These are phyloP conservation scores for Coprinopsis strossmayeri DNA, from an alignment of 768 basidiomycete species.

Conservation along the genomic window DNA sequence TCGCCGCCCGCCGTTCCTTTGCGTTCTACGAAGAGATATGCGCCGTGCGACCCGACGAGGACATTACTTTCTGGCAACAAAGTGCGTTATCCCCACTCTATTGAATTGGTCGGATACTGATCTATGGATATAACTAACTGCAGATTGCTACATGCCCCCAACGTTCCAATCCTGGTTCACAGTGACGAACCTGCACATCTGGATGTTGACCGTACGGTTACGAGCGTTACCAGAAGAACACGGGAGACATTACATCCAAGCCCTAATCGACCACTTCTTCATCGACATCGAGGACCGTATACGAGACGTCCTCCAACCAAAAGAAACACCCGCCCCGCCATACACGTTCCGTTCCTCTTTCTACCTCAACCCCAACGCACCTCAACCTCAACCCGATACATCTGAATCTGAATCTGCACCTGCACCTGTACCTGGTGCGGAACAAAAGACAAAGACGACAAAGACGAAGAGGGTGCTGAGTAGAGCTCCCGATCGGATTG, in stretches of 20 bases:
- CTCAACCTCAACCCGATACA: slow-evolving; percentile 14
- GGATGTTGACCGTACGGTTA: slow-evolving; percentile 83
- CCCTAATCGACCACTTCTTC: slow-evolving; percentile 91
- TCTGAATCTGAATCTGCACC: slow-evolving; percentile 18
- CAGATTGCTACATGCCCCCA: slow-evolving; percentile 80
- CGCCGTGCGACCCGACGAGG: slow-evolving; percentile 50
- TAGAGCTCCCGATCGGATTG: slow-evolving; percentile 68
- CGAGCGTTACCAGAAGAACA: slow-evolving; percentile 70
- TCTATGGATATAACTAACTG: too few species aligned
- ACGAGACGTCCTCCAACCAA: slow-evolving; percentile 69
- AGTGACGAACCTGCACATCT: slow-evolving; percentile 86
- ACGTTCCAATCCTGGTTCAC: slow-evolving; percentile 99
- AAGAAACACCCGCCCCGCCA: slow-evolving; percentile 28
- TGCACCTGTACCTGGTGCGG: too few species aligned
- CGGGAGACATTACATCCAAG: slow-evolving; percentile 68
- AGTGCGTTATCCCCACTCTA: slow-evolving; percentile 30
- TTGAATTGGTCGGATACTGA: too few species aligned
- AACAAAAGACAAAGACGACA: slow-evolving; percentile 10
- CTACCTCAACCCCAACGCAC: slow-evolving; percentile 41
- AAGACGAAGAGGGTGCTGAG: slow-evolving; percentile 12
- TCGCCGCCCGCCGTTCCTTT: slow-evolving; percentile 54
- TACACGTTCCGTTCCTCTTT: slow-evolving; percentile 42
- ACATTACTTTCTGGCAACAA: slow-evolving; percentile 56
- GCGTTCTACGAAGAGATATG: slow-evolving; percentile 53
- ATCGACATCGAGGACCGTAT: slow-evolving; percentile 89